Base-by-base conservation (phyloP, 2,329 filamentous ascomycete species). In the Lanzia echinophila region DNA sequence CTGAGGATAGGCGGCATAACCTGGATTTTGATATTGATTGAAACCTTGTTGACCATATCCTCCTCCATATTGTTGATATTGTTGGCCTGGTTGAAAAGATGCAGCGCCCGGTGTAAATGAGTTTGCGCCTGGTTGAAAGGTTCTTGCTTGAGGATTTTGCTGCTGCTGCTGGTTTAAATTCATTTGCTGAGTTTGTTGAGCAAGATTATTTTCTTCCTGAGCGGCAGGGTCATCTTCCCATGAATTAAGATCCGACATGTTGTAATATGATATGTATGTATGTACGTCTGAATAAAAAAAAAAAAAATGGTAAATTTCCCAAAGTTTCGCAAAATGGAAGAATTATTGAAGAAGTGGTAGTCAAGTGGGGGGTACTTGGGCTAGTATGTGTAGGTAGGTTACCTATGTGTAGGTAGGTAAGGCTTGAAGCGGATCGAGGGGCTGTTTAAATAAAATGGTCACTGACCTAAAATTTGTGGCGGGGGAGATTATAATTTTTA, bases 231-330 rank as follows among this genome's bases (percentile, higher is more conserved):
- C 88, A 67, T 95, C 90, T 75, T 97, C 91, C 88, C 94, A 97
- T 59, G 90, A 96, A 72, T 95, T 90, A 67, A 90, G 87, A 71
- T 91, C 84, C 65, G 91, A 87, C 90, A 96, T 96, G 67, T 43
- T 63, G 61, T 47, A 32, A 44, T 42, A 49, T 33, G 38, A 57
- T 31, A 39, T n/a, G n/a, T n/a, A n/a, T n/a, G n/a, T n/a, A n/a
- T n/a, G n/a, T n/a, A n/a, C n/a, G n/a, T n/a, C n/a, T n/a, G n/a
- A n/a, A n/a, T n/a, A n/a, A n/a, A n/a, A n/a, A n/a, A n/a, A n/a
- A n/a, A n/a, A n/a, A n/a, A n/a, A n/a, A n/a, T n/a, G n/a, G n/a
- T n/a, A n/a, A n/a, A n/a, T n/a, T n/a, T n/a, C n/a, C n/a, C n/a
- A n/a, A n/a, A n/a, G n/a, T n/a, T n/a, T n/a, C n/a, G n/a, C n/a